These are phyloP conservation scores for Vitis amurensis DNA, from an alignment of 164 flowering plant genomes.

Conservation along the genomic window DNA sequence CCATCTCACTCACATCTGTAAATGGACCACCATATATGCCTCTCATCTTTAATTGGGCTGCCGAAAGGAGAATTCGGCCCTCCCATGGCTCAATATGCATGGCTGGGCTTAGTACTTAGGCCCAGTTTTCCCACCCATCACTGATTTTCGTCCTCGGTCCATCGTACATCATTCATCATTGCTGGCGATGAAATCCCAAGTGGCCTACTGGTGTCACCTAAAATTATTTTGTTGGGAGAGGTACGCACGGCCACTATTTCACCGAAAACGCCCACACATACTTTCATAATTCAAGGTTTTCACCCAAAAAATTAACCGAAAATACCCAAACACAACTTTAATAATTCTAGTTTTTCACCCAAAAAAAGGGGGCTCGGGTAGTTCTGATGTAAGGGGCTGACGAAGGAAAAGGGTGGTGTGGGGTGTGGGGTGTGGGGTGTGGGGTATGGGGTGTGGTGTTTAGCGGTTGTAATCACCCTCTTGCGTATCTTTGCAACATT, in stretches of 20 bases:
- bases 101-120: not conserved
- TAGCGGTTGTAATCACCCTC: slow-evolving; percentile 15
- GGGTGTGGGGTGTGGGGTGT: not conserved
- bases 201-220: too few relatives aligned
- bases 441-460: not conserved
- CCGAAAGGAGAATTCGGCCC: not conserved
- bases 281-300: too few relatives aligned
- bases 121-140: too few relatives aligned
- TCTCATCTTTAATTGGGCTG: not conserved
- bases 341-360: not conserved
- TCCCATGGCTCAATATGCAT: not conserved
- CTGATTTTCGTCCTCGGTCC: too few relatives aligned
- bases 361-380: not conserved
- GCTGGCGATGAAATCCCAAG: too few relatives aligned
- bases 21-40: slow-evolving; percentile 1
- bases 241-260: too few relatives aligned
- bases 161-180: too few relatives aligned
- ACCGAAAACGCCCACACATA: too few relatives aligned
- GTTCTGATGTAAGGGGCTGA: not conserved
- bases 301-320: not conserved
- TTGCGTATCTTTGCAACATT: not conserved
- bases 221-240: too few relatives aligned
- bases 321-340: not conserved
- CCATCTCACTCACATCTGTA: not conserved
- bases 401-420: too few relatives aligned